These are phyloP conservation scores for Phlyctochytrium bullatum DNA, from an alignment of 192 early-diverging fungal species.

Conservation along the genomic window DNA sequence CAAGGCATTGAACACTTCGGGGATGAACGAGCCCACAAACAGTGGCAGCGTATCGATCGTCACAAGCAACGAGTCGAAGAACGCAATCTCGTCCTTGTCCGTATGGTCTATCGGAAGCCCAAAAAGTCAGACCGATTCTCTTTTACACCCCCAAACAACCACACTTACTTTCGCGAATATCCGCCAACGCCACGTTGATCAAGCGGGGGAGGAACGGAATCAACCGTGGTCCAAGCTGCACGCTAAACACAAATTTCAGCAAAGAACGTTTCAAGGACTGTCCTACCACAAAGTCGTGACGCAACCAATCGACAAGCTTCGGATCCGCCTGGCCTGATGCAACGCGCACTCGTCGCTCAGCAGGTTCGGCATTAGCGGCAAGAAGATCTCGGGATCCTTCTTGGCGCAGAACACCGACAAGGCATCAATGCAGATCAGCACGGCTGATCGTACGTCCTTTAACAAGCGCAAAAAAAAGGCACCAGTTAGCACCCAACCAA, in stretches of 20 bases:
- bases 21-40: constrained; percentile 72
- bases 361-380: constrained; percentile 46
- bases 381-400: constrained; percentile 60
- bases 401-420: constrained; percentile 66
- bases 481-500: too few species aligned
- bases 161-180: constrained; percentile 20
- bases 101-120: not conserved
- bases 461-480: too few species aligned
- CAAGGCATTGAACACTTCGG: constrained; percentile 52
- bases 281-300: constrained; percentile 53
- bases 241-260: constrained; percentile 25
- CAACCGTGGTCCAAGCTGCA: constrained; percentile 71
- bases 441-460: constrained; percentile 58
- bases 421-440: constrained; percentile 74
- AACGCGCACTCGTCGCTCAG: constrained; percentile 19
- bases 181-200: constrained; percentile 68
- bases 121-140: constrained; percentile 10
- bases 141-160: too few species aligned
- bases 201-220: constrained; percentile 81
- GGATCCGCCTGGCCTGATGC: constrained; percentile 25
- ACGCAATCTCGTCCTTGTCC: constrained; percentile 26
- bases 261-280: not conserved
- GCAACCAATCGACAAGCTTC: constrained; percentile 48
- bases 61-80: constrained; percentile 47
- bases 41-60: constrained; percentile 65